Percentiles rank a stretch among this genome's conserved stretches.
Conservation (phyloP, 257 asterid species). For the Petunia secreta region DNA sequence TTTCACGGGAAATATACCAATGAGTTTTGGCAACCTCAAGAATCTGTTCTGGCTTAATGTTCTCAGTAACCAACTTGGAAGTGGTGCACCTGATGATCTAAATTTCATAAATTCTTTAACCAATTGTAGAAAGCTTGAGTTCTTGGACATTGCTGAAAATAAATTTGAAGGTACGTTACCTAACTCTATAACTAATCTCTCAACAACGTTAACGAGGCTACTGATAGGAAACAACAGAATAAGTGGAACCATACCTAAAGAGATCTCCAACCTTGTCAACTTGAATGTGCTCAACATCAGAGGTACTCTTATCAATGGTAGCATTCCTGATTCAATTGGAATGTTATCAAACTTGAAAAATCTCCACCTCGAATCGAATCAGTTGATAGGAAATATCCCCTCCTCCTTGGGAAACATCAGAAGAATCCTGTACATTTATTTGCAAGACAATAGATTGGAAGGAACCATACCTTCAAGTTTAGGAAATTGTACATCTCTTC, state of each 20-base stretch:
- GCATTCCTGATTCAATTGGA: constrained; percentile 51
- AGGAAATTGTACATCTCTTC: constrained; percentile 43
- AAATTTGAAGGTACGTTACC: constrained; percentile 49
- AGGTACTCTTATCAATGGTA: constrained; percentile 39
- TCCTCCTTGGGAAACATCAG: constrained; percentile 47
- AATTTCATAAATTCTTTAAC: constrained; percentile 40
- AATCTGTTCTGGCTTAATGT: constrained; percentile 33
- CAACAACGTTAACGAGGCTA: constrained; percentile 41
- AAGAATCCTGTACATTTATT: constrained; percentile 33
- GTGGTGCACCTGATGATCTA: constrained; percentile 39
- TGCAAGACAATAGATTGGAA: constrained; percentile 47
- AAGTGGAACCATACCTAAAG: constrained; percentile 47
- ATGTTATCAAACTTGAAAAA: constrained; percentile 43
- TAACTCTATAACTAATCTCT: constrained; percentile 41
- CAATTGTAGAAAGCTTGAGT: constrained; percentile 45
- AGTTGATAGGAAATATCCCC: constrained; percentile 44
- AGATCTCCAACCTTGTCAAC: constrained; percentile 45
- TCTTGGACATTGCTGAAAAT: constrained; percentile 39
- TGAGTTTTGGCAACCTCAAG: constrained; percentile 42
- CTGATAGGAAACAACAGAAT: constrained; percentile 40
- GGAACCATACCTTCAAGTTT: constrained; percentile 50
- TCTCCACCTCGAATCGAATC: constrained; percentile 42
- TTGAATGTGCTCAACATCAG: constrained; percentile 36
- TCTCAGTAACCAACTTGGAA: constrained; percentile 41
- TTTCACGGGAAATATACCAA: constrained; percentile 48